phyloP scores from a whole-genome alignment of 169 alveolate genomes.

The Pseudocohnilembus persalinus region DNA sequence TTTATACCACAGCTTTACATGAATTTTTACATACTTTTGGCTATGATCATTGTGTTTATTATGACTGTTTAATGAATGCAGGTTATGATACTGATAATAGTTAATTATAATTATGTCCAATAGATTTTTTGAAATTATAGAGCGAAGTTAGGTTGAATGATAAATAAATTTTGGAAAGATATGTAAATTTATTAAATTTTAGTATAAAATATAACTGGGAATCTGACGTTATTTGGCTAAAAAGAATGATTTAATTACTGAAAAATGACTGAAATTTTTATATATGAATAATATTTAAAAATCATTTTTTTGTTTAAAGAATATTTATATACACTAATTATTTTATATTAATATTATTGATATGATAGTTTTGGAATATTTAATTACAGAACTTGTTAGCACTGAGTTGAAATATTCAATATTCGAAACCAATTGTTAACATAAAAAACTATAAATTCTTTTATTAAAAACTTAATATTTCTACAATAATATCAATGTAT shows the following conservation, averaged over 20 bases:
- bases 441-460: no score
- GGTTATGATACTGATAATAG: constrained; percentile 35
- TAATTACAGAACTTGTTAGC: no score
- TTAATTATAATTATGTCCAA: constrained; percentile 7
- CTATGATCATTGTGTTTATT: constrained; percentile 45
- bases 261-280: no score
- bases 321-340: no score
- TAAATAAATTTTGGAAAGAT: constrained; percentile 12
- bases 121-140: constrained; percentile 6
- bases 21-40: constrained; percentile 57
- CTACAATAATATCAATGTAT: no score
- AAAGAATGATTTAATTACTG: not conserved
- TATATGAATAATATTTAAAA: no score
- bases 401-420: no score
- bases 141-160: constrained; percentile 6
- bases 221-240: not conserved
- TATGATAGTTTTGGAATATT: no score
- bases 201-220: not conserved
- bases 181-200: constrained; percentile 1
- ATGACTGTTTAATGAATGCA: constrained; percentile 52
- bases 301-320: no score
- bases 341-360: no score
- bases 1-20: constrained; percentile 35
- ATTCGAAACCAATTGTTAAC: no score
- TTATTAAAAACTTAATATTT: no score